These are phyloP conservation scores for Termitomyces sp. DNA, from an alignment of 768 basidiomycete species.

Conservation along the genomic window DNA sequence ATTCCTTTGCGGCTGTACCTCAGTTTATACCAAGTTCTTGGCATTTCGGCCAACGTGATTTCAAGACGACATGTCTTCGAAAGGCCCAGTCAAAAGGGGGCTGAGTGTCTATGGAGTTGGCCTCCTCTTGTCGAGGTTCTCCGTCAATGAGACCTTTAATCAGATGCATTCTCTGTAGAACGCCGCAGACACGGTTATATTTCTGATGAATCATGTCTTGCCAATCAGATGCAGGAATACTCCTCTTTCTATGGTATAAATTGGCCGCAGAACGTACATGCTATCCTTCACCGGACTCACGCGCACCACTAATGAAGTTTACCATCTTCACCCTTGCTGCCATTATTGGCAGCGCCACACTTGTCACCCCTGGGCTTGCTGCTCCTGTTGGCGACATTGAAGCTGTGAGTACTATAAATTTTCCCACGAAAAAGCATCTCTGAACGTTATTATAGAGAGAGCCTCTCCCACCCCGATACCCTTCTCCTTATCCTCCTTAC, in stretches of 20 bases:
- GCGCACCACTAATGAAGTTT: not conserved
- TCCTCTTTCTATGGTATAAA: conserved; percentile 5
- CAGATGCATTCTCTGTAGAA: not conserved
- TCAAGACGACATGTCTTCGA: not conserved
- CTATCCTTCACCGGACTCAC: too few relatives aligned
- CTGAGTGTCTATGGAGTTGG: not conserved
- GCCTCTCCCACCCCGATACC: not conserved
- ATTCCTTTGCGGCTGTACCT: not conserved
- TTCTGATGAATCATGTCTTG: not conserved
- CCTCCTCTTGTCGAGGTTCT: not conserved
- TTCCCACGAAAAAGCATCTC: not conserved
- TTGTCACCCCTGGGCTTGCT: not conserved
- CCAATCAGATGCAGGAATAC: not conserved
- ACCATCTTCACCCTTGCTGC: not conserved
- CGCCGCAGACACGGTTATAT: not conserved
- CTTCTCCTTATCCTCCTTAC: not conserved
- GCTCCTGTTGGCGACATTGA: conserved; percentile 1
- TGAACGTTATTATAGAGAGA: not conserved
- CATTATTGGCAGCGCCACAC: conserved; percentile 2
- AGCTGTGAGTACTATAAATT: not conserved
- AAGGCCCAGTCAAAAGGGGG: too few relatives aligned
- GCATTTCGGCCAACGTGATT: not conserved
- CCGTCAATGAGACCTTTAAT: not conserved
- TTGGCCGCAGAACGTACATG: not conserved
- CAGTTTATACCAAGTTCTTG: too few relatives aligned